phyloP scores from a whole-genome alignment of 1,284 basidiomycete genomes.

The Cerrena zonata region DNA sequence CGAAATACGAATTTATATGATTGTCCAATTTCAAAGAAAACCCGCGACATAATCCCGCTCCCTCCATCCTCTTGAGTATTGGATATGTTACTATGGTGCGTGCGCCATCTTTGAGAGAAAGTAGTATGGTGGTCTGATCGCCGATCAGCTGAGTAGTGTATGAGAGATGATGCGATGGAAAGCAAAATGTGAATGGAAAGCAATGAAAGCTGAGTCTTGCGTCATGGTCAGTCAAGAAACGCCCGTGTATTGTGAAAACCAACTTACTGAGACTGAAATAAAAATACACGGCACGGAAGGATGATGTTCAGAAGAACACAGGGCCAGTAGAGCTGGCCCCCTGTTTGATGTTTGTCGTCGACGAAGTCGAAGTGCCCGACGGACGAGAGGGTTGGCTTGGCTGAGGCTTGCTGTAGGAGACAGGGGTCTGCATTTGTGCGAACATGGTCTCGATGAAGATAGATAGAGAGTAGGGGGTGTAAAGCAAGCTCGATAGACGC shows the following conservation, averaged over 20 bases:
- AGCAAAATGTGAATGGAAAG: neutral
- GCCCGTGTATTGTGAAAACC: too few species aligned
- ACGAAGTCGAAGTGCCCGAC: conserved; percentile 1
- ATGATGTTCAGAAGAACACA: conserved; percentile 11
- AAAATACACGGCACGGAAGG: neutral
- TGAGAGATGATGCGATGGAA: neutral
- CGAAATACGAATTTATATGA: neutral
- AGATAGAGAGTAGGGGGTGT: neutral
- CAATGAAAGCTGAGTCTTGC: neutral
- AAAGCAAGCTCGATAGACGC: neutral
- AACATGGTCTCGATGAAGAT: neutral
- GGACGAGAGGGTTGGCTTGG: neutral
- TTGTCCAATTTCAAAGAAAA: neutral
- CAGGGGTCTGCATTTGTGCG: neutral
- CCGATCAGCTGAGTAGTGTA: neutral
- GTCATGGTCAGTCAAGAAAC: too few species aligned
- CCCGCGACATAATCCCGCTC: neutral
- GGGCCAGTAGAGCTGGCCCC: conserved; percentile 8
- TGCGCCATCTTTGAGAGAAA: neutral
- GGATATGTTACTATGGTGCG: neutral
- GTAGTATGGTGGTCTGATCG: neutral
- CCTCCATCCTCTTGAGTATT: neutral
- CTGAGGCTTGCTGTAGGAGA: conserved; percentile 4
- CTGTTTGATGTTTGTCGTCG: conserved; percentile 3
- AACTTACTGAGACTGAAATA: too few species aligned